Evolutionary conservation across 495 filamentous ascomycete species (phyloP), one percentile per base, ranked within the genome.

Genomic region (Lasiosphaeria hispida): DNA sequence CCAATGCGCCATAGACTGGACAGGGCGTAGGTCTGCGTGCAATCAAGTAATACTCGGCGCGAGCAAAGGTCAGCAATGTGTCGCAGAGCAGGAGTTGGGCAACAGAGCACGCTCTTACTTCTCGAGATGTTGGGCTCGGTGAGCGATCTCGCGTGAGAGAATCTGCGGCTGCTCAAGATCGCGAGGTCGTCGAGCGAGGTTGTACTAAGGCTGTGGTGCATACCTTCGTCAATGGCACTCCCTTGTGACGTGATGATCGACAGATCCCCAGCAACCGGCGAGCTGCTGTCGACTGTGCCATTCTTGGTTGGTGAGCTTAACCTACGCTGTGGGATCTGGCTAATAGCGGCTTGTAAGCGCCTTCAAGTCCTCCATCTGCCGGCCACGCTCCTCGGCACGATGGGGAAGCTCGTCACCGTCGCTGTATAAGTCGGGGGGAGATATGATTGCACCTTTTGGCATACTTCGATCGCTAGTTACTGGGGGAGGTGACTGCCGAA

Each of bases 361-460:
- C 63, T 87, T 86, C 55, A 90, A 75, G 55, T 84, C 87, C 60
- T 84, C 79, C 19, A 86, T 75, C 41, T 80, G 75, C 57, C 85
- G 79, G 37, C 76, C 78, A 51, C 60, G 63, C 7, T 9, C 38
- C n/a, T 65, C 54, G n/a, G 11, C 38, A 14, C 78, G 73, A 17
- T 72, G 79, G 53, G 63, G 75, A 37, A 65, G 58, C 7, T 84
- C 82, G 60, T 96, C 94, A 64, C 96, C 92, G 70, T 98, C 94
- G 69, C 90, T 90, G 37, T 80, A 77, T 10, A 92, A 96, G 54
- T 96, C 92, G 1, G 92, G 92, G 18, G 92, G 92, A 3, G 92
- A 95, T 19, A 92, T 86, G 48, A 95, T 79, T 37, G 91, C 91
- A 49, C 87, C 90, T 38, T 84, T 81, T 35, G 91, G 90, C 69